Percentiles rank a stretch among this genome's conserved stretches.
These are phyloP conservation scores for Hirschioporus abietinus DNA, from an alignment of 768 basidiomycete genomes.

Conservation along the genomic window DNA sequence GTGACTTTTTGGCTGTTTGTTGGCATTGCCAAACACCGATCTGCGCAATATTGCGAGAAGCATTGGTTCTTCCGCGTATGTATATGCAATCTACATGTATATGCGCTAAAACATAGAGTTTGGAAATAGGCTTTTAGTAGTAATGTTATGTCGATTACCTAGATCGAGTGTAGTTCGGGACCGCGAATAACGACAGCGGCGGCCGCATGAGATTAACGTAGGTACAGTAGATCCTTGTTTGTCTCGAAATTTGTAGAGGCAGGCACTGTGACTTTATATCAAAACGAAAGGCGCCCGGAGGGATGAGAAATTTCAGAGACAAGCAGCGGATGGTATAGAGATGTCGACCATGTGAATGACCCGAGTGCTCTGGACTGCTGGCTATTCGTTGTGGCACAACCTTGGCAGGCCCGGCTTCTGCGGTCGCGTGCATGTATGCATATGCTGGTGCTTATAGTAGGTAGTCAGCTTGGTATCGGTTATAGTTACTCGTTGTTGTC, in stretches of 20 bases:
- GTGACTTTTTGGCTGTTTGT: neutral
- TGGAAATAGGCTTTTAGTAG: neutral
- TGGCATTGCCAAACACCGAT: neutral
- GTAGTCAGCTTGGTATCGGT: neutral
- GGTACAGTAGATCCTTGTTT: too few species aligned
- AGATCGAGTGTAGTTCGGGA: too few species aligned
- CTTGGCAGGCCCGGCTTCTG: neutral
- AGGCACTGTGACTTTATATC: too few species aligned
- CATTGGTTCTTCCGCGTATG: neutral
- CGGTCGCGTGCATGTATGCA: neutral
- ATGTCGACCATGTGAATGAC: neutral
- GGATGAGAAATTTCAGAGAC: too few species aligned
- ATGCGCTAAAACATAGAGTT: neutral
- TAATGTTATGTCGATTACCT: neutral
- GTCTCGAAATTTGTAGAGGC: too few species aligned
- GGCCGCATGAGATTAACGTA: too few species aligned
- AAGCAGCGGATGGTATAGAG: too few species aligned
- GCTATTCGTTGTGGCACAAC: neutral
- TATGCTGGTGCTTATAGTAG: neutral
- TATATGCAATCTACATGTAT: too few species aligned
- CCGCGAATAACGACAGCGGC: too few species aligned
- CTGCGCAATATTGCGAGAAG: neutral
- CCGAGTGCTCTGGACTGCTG: neutral
- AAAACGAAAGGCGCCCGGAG: too few species aligned
- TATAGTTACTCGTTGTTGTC: too few species aligned